phyloP scores from a whole-genome alignment of 2,329 filamentous ascomycete species.

The Spiromastix sp. region DNA sequence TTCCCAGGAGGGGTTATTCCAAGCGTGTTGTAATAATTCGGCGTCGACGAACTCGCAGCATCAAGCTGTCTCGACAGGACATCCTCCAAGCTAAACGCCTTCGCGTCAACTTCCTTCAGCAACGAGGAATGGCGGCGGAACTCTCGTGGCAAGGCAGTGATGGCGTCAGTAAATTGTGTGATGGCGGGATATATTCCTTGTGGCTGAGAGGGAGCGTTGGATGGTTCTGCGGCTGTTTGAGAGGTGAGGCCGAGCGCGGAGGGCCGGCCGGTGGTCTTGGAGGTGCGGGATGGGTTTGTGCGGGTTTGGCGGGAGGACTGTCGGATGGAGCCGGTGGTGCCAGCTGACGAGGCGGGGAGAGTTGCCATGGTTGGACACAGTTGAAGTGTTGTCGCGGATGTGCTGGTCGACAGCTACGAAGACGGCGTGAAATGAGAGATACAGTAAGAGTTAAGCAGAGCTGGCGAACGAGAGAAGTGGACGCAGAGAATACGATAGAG shows the following conservation, averaged over 20 bases:
- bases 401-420: background rate
- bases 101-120: constrained; percentile 94
- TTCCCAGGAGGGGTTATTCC: too few species aligned
- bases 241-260: constrained; percentile 10
- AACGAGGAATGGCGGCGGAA: constrained; percentile 92
- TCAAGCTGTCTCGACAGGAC: constrained; percentile 64
- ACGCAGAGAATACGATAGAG: too few species aligned
- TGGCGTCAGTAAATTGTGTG: constrained; percentile 76
- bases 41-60: constrained; percentile 24
- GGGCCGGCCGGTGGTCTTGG: constrained; percentile 32
- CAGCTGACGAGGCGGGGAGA: background rate
- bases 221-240: constrained; percentile 1
- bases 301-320: constrained; percentile 37
- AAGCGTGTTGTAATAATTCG: constrained; percentile 13
- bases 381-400: background rate
- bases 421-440: constrained; percentile 6
- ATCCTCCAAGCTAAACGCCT: constrained; percentile 81
- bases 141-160: constrained; percentile 86
- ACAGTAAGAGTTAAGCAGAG: constrained; percentile 7
- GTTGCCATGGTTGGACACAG: background rate
- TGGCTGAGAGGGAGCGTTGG: constrained; percentile 19
- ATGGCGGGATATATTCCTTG: constrained; percentile 54
- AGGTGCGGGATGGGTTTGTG: constrained; percentile 39
- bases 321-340: constrained; percentile 20
- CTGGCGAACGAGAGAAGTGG: background rate